Evolutionary conservation across 1,284 basidiomycete species (phyloP).

Genomic region (Sanguinoderma infundibulare): DNA sequence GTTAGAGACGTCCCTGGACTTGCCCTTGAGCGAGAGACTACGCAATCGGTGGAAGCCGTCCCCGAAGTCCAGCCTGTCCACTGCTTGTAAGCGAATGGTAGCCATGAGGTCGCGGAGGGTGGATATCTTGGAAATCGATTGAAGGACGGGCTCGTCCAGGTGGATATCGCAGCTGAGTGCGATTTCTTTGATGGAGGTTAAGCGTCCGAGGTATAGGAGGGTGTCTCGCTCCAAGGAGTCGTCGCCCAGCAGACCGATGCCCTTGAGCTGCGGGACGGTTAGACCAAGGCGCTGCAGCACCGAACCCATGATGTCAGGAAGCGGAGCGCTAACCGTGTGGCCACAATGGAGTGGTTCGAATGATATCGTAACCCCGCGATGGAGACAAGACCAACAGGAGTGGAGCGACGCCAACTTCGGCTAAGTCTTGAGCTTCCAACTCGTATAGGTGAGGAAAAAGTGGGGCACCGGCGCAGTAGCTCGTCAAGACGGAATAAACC

Average conservation of each 20-base stretch:
- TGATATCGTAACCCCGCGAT: not conserved
- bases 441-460: not conserved
- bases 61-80: not conserved
- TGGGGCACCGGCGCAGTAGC: not conserved
- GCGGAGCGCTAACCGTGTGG: not conserved
- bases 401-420: not conserved
- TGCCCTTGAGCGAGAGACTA: not conserved
- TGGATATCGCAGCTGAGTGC: not conserved
- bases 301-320: not conserved
- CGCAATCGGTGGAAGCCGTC: not conserved
- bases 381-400: not conserved
- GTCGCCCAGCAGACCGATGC: not conserved
- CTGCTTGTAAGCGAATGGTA: not conserved
- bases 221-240: not conserved
- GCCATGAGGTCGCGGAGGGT: not conserved
- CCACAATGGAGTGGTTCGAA: not conserved
- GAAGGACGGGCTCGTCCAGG: not conserved
- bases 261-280: not conserved
- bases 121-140: not conserved
- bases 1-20: not conserved
- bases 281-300: not conserved
- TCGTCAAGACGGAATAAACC: not conserved
- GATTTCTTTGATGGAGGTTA: not conserved
- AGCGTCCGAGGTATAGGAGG: not conserved
- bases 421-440: not conserved